Base-by-base conservation (phyloP, 208 protist genomes). In the Balamuthia mandrillaris region DNA sequence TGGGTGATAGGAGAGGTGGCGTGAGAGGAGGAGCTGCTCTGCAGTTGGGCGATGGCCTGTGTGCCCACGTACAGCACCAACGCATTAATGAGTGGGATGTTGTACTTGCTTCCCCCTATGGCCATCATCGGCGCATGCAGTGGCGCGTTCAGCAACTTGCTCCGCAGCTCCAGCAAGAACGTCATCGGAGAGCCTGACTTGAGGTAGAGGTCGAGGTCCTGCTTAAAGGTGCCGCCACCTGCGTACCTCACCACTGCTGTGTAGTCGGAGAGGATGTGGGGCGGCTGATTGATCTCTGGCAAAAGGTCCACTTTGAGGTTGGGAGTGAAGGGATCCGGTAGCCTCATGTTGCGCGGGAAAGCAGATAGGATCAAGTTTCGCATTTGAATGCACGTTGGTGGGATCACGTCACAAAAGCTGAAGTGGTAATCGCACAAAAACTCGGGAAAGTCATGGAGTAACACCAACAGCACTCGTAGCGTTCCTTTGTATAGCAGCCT, bases 391-490 rank as follows among this genome's bases (percentile, higher is more conserved):
- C 97, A 99, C 42, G 94, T 95, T 7, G 88, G 87, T 42, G 98
- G 90, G 45, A 92, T 92, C 27, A 86, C 87, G 41, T 92, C 87
- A 54, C 90, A 92, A 54, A 92, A 88, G 29, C 68, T 90, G 83
- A 98, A 97, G 92, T 99, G 97, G 88, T 98, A 98, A 10, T 96
- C 92, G 91, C 97, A 99, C 14, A 99, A 92, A 86, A 99, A 99
- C 87, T 98, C 96, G 58, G 98, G 98, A 92, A 99, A 99, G 92
- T 99, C 98, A 88, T 99, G 98, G 5, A 99, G 92, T 1, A 99
- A 88, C 2, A 99, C 94, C 37, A 99, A 88, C 47, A 98, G 90
- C 24, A 98, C 90, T 2, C 90, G 90, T 10, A 97, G 54, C 24
- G 93, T 91, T 12, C 93, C 95, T 49, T 92, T 93, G 82, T 98